Conservation (phyloP, 1,139 yeast genomes). For the Taphrina deformans region DNA sequence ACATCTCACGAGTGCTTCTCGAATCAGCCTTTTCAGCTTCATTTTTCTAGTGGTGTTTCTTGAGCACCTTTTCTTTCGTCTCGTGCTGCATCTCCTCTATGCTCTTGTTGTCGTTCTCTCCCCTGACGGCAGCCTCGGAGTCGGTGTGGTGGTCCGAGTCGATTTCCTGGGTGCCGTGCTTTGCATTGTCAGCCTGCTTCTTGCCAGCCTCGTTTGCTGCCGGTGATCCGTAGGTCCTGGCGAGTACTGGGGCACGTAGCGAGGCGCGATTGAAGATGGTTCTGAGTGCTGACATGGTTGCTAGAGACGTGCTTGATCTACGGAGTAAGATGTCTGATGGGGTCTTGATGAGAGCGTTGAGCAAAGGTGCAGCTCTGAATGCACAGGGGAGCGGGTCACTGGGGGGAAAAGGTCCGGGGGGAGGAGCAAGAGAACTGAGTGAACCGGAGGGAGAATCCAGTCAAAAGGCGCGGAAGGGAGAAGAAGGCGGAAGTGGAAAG, state of each 20-base stretch:
- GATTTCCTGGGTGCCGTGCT: conserved; percentile 24
- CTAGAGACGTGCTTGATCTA: neutral
- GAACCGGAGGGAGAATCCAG: too few relatives aligned
- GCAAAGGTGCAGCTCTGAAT: neutral
- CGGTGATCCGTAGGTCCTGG: conserved; percentile 23
- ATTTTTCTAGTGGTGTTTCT: conserved; percentile 9
- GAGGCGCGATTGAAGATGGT: conserved; percentile 8
- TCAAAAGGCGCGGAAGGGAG: too few relatives aligned
- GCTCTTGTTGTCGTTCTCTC: conserved; percentile 27
- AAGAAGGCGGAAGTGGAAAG: too few relatives aligned
- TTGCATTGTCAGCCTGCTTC: conserved; percentile 29
- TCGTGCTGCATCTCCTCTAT: conserved; percentile 27
- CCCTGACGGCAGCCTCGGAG: conserved; percentile 30
- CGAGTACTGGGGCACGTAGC: neutral
- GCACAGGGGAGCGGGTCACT: too few relatives aligned
- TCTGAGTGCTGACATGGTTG: conserved; percentile 9
- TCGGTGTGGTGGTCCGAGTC: conserved; percentile 31
- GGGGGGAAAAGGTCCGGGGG: neutral
- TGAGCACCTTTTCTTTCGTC: conserved; percentile 27
- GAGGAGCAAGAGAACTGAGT: neutral
- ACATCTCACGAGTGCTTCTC: conserved; percentile 1
- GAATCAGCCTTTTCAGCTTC: conserved; percentile 10
- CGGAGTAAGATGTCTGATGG: too few relatives aligned
- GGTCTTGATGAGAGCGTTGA: neutral
- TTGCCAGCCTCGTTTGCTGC: conserved; percentile 30